These are phyloP conservation scores for Heterobasidion annosum DNA, from an alignment of 1,284 basidiomycete species.

Conservation along the genomic window DNA sequence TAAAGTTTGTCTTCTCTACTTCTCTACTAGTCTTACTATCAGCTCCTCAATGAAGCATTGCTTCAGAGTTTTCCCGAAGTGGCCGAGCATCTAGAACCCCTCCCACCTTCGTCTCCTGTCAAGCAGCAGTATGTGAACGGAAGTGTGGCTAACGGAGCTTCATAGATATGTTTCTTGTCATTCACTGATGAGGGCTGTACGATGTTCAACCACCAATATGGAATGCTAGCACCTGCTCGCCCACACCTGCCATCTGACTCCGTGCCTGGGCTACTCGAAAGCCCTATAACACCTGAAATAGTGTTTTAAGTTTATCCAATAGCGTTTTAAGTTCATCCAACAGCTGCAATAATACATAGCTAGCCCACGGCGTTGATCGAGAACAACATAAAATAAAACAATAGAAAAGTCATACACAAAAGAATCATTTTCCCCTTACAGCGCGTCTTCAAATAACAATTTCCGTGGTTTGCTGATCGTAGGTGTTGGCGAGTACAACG, in stretches of 20 bases:
- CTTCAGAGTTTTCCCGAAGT: conserved; percentile 54
- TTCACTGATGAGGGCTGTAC: no score
- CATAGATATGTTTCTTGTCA: background rate
- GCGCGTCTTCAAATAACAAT: conserved; percentile 47
- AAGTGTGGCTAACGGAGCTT: background rate
- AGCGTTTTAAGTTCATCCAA: background rate
- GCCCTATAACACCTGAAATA: no score
- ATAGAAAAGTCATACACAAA: background rate
- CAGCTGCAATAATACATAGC: background rate
- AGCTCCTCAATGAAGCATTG: conserved; percentile 47
- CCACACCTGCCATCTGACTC: no score
- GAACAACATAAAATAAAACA: no score
- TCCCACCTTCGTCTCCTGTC: background rate
- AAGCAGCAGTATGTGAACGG: background rate
- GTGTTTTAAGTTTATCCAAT: background rate
- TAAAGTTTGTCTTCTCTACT: background rate
- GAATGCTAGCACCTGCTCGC: no score
- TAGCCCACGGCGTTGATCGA: background rate
- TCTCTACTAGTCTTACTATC: conserved; percentile 42
- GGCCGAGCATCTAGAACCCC: conserved; percentile 11
- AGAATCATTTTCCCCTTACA: conserved; percentile 17
- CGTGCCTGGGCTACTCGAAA: no score
- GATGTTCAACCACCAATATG: no score
- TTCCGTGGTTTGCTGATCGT: conserved; percentile 41
- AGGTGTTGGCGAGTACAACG: conserved; percentile 46